A percentile compares a stretch with the other conserved stretches of the same genome.
Conservation (phyloP, 148 eudicot genomes). For the Drosera capensis region DNA sequence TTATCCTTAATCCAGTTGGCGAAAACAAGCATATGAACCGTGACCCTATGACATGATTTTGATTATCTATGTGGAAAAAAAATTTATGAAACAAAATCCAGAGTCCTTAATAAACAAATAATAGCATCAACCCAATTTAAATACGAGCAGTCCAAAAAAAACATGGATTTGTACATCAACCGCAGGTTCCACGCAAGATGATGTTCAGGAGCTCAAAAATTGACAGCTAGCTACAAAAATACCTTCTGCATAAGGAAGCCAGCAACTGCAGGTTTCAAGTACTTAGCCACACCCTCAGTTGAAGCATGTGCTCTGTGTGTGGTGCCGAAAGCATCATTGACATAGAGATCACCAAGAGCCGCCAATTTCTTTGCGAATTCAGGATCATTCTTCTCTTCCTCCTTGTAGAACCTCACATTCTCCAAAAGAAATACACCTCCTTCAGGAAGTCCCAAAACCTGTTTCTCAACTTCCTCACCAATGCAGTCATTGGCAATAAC, state of each 20-base stretch:
- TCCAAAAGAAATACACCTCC: slow-evolving; percentile 76
- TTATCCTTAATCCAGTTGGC: too few species aligned
- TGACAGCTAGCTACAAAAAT: background rate
- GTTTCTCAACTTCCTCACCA: slow-evolving; percentile 65
- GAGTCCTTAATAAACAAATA: too few species aligned
- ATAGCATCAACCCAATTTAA: too few species aligned
- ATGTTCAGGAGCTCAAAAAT: too few species aligned
- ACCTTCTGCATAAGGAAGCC: slow-evolving; percentile 92
- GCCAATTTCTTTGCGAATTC: slow-evolving; percentile 78
- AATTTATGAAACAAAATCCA: too few species aligned
- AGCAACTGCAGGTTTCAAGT: slow-evolving; percentile 73
- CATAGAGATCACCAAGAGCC: slow-evolving; percentile 64
- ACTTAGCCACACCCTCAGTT: slow-evolving; percentile 74
- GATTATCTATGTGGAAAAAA: too few species aligned
- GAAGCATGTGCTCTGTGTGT: slow-evolving; percentile 88
- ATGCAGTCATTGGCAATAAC: slow-evolving; percentile 64
- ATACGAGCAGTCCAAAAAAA: too few species aligned
- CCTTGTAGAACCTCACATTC: slow-evolving; percentile 80
- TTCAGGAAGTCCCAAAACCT: slow-evolving; percentile 59
- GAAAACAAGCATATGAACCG: too few species aligned
- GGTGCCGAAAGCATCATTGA: slow-evolving; percentile 77
- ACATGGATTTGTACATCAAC: too few species aligned
- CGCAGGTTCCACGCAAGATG: background rate
- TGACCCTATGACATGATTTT: too few species aligned
- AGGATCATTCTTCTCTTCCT: slow-evolving; percentile 92